Percentiles rank a stretch among this genome's conserved stretches.
Conservation (phyloP, 495 filamentous ascomycete genomes). For the Thermothielavioides terrestris region DNA sequence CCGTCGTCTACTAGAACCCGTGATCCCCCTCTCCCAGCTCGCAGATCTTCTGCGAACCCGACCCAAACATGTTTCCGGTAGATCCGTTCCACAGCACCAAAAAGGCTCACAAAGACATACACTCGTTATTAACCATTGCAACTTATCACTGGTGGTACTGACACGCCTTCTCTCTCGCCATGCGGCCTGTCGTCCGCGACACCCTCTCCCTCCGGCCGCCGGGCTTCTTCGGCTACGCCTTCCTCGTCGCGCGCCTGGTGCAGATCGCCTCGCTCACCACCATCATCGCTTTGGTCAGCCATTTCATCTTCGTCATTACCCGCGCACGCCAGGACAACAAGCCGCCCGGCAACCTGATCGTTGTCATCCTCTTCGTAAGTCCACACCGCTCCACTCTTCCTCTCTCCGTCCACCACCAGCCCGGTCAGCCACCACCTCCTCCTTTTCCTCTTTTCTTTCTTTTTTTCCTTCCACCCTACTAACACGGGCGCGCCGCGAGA, state of each 20-base stretch:
- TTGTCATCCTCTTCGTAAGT: conserved; percentile 6
- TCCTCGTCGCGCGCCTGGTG: conserved; percentile 1
- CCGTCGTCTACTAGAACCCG: no score
- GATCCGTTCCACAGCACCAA: not conserved
- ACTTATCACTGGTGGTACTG: no score
- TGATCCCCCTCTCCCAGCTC: no score
- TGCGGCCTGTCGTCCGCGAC: not conserved
- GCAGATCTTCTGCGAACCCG: no score
- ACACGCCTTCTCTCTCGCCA: not conserved
- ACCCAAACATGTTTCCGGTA: no score
- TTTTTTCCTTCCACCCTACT: not conserved
- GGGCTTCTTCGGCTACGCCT: conserved; percentile 7
- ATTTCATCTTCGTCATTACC: conserved; percentile 2
- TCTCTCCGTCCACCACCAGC: not conserved
- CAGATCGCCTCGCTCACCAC: not conserved
- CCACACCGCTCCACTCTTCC: not conserved
- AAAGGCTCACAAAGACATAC: no score
- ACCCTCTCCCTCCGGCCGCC: conserved; percentile 7
- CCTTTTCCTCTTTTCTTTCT: not conserved
- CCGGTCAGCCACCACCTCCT: not conserved
- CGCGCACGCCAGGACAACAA: not conserved
- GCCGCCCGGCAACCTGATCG: not conserved
- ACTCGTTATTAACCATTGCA: no score
- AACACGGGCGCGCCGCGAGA: no score
- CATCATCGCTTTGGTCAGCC: conserved; percentile 1